Evolutionary conservation across 208 protist species (phyloP).

Genomic region (Trypanosoma congolense): DNA sequence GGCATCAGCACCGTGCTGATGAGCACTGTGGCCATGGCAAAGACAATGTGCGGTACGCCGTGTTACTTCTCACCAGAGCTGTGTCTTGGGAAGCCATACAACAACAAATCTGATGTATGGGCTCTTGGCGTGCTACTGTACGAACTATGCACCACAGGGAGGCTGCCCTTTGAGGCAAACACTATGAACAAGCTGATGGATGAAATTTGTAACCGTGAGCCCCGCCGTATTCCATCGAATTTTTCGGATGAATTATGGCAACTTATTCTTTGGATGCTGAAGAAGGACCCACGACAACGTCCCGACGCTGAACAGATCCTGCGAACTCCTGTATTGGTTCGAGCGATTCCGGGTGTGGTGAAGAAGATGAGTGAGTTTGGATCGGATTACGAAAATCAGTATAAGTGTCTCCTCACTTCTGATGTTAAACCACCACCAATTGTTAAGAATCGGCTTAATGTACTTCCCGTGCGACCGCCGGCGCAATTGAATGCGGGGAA

Average conservation of each 20-base stretch:
- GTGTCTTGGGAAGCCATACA: constrained; percentile 89
- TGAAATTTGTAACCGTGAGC: constrained; percentile 75
- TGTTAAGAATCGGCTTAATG: not conserved
- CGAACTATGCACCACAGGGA: constrained; percentile 67
- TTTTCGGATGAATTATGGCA: constrained; percentile 75
- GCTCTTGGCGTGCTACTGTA: constrained; percentile 87
- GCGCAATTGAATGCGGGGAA: not conserved
- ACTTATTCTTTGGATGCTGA: constrained; percentile 65
- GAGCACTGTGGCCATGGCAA: constrained; percentile 83
- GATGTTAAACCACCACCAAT: constrained; percentile 12
- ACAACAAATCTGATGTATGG: constrained; percentile 93
- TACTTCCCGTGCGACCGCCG: not conserved
- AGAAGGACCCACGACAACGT: constrained; percentile 80
- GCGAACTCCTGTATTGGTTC: constrained; percentile 51
- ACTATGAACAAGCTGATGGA: constrained; percentile 85
- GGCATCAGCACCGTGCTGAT: constrained; percentile 88
- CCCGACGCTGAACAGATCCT: constrained; percentile 79
- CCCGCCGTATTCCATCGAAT: constrained; percentile 51
- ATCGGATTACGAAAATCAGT: constrained; percentile 10
- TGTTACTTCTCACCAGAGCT: constrained; percentile 95
- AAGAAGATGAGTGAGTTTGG: constrained; percentile 32
- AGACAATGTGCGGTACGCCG: constrained; percentile 93
- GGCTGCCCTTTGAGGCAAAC: constrained; percentile 77
- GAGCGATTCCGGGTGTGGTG: constrained; percentile 61
- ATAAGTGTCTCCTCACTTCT: constrained; percentile 4